Evolutionary conservation across 2,329 filamentous ascomycete species (phyloP).

Genomic region (Penicillium sclerotiorum): DNA sequence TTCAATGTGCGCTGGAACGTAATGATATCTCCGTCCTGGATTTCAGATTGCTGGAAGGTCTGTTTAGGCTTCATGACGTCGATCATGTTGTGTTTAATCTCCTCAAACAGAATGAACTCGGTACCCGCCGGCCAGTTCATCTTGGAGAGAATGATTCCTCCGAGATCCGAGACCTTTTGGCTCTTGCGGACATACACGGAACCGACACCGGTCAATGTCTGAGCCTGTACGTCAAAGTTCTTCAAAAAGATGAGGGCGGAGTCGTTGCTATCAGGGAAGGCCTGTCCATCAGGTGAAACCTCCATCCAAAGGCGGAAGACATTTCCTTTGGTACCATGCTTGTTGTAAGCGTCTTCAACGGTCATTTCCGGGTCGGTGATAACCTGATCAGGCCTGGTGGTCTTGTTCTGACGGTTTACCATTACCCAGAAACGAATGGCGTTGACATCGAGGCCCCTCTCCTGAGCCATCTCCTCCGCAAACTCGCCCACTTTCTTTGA

Average conservation of each 20-base stretch:
- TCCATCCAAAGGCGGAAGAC: slow-evolving; percentile 86
- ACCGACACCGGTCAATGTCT: slow-evolving; percentile 74
- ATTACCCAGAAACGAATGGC: slow-evolving; percentile 88
- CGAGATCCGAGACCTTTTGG: slow-evolving; percentile 84
- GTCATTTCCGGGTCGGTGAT: slow-evolving; percentile 77
- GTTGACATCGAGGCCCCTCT: slow-evolving; percentile 68
- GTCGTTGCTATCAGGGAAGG: slow-evolving; percentile 63
- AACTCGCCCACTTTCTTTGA: slow-evolving; percentile 78
- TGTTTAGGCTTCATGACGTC: slow-evolving; percentile 90
- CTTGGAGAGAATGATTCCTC: slow-evolving; percentile 72
- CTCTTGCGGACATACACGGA: slow-evolving; percentile 86
- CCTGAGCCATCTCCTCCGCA: slow-evolving; percentile 68
- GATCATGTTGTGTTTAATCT: slow-evolving; percentile 98
- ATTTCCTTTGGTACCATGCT: slow-evolving; percentile 68
- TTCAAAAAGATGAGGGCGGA: slow-evolving; percentile 88
- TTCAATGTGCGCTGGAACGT: slow-evolving; percentile 77
- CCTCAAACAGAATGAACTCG: slow-evolving; percentile 78
- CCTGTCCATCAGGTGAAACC: slow-evolving; percentile 67
- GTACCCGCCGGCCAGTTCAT: slow-evolving; percentile 86
- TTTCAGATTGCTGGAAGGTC: slow-evolving; percentile 84
- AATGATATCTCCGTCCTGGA: slow-evolving; percentile 95
- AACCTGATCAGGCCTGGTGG: slow-evolving; percentile 84
- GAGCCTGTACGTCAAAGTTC: slow-evolving; percentile 78
- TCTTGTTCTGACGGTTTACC: slow-evolving; percentile 99
- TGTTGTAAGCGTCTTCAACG: slow-evolving; percentile 71